phyloP scores from a whole-genome alignment of 352 stramenopile species.

The Halophytophthora batemanensis region DNA sequence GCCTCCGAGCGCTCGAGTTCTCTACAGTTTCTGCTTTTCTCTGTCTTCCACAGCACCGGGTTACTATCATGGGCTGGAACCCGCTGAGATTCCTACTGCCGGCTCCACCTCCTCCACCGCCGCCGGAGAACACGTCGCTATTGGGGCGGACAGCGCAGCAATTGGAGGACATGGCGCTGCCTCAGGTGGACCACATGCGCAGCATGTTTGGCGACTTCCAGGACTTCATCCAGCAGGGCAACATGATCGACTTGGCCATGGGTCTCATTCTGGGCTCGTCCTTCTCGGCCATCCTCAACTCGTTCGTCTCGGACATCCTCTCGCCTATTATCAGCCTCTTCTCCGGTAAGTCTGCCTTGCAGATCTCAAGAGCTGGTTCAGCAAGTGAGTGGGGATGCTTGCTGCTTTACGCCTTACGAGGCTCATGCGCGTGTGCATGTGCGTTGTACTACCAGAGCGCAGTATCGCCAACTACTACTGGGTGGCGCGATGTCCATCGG shows the following conservation, averaged over 20 bases:
- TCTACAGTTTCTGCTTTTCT: no score
- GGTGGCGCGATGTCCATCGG: conserved; percentile 46
- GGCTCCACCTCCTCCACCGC: conserved; percentile 11
- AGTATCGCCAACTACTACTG: conserved; percentile 62
- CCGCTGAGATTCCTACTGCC: no score
- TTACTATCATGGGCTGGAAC: no score
- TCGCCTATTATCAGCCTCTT: conserved; percentile 69
- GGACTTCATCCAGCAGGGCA: conserved; percentile 72
- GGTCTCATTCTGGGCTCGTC: conserved; percentile 64
- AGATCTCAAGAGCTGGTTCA: background rate
- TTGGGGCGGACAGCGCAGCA: conserved; percentile 12
- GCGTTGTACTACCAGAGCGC: conserved; percentile 25
- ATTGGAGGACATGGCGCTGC: conserved; percentile 21
- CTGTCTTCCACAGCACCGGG: no score
- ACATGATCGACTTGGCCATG: conserved; percentile 71
- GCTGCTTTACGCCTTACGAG: background rate
- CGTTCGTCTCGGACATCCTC: conserved; percentile 65
- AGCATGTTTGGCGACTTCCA: conserved; percentile 46
- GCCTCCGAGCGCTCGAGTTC: no score
- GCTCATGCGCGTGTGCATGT: background rate
- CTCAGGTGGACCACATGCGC: conserved; percentile 12
- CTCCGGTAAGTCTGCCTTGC: conserved; percentile 25
- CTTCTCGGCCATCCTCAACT: conserved; percentile 71
- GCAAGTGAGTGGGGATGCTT: background rate
- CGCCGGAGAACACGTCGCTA: conserved; percentile 23